These are phyloP conservation scores for Xylariomycetidae sp. DNA, from an alignment of 2,329 filamentous ascomycete genomes.

Conservation along the genomic window DNA sequence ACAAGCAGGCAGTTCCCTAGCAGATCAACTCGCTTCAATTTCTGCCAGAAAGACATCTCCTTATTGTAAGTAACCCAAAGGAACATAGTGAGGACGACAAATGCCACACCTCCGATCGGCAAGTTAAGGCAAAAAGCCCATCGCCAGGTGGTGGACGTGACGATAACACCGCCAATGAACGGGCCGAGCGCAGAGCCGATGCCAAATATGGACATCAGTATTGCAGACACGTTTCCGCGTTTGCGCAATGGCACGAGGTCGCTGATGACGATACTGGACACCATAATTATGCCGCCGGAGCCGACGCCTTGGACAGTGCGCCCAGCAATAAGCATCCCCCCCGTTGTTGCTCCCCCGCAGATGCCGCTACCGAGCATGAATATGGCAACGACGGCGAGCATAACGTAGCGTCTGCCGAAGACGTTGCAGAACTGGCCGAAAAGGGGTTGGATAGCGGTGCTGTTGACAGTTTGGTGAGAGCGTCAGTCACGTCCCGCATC, in stretches of 20 bases:
- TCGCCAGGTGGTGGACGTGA: constrained; percentile 25
- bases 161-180: constrained; percentile 18
- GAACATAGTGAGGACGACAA: constrained; percentile 8
- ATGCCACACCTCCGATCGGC: constrained; percentile 12
- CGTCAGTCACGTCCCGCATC: no score
- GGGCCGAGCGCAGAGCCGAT: constrained; percentile 28
- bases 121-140: constrained; percentile 34
- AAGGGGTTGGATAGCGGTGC: constrained; percentile 17
- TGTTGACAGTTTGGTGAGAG: no score
- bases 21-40: not conserved
- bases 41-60: not conserved
- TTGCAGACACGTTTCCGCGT: constrained; percentile 34
- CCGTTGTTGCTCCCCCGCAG: constrained; percentile 38
- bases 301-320: constrained; percentile 12
- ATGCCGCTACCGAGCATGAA: constrained; percentile 47
- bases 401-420: constrained; percentile 38
- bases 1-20: not conserved
- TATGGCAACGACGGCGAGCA: constrained; percentile 33
- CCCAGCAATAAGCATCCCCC: constrained; percentile 14
- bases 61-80: constrained; percentile 17
- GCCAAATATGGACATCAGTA: constrained; percentile 27
- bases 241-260: constrained; percentile 43
- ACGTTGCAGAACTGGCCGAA: constrained; percentile 38
- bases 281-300: constrained; percentile 8
- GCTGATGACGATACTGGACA: constrained; percentile 17